Evolutionary conservation across 1,139 yeast genomes (phyloP), one percentile per base, ranked within the genome.

Genomic region (Nakaseomyces nivariensis): DNA sequence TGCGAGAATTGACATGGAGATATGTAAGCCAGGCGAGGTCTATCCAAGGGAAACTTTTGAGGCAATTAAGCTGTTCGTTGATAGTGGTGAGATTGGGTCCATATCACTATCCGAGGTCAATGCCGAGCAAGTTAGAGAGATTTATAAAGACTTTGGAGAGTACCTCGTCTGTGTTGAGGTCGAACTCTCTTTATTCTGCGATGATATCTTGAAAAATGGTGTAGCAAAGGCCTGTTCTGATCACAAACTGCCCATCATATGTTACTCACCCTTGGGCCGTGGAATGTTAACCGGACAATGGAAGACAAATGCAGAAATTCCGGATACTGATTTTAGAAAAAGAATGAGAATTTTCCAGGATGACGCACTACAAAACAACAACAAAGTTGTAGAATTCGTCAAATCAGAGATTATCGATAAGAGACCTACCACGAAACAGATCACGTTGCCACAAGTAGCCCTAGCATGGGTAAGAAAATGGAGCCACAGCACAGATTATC

Each of bases 231-330:
- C 71, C 4, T 74, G 79, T 53, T 70, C 67, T 11, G 82, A 81
- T 52, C 70, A 77, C 38, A 71, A 71, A 11, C 75, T 87, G 51
- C 83, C 92, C 7, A 71, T 86, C 36, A 69, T 85, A 52, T 87
- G 90, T 29, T 87, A 88, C 67, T 83, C 95, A 27, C 96, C 96
- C 41, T 72, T 88, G 53, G 82, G 88, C 11, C 73, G 86, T 59
- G 96, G 96, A 0, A 67, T 81, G 51, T 73, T 88, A 52, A 82
- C 94, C 6, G 94, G 92, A 50, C 56, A 70, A 13, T 75, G 78
- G 51, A 76, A 69, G 43, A 63, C 74, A 8, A 58, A 68, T 4
- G 69, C 69, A 4, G 76, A 74, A 49, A 62, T 80, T 43, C 75
- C 79, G 22, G 71, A 72, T 46, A 80, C 76, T 47, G 94, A 84